phyloP scores from a whole-genome alignment of 306 rosid species.

The Glycine soja region DNA sequence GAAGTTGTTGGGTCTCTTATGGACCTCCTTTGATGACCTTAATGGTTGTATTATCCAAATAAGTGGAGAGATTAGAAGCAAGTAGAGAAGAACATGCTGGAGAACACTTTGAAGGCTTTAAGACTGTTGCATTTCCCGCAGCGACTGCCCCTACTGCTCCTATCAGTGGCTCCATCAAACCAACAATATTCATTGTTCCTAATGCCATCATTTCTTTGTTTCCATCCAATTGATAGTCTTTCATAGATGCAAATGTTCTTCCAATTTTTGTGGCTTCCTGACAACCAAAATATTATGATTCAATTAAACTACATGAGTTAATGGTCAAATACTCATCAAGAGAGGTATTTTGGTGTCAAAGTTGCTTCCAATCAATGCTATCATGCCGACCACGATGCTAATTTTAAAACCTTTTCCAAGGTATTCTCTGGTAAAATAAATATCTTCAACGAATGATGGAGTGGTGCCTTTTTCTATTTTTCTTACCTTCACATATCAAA shows the following conservation, averaged over 20 bases:
- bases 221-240: conserved; percentile 94
- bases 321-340: conserved; percentile 31
- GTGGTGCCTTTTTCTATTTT: conserved; percentile 48
- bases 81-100: conserved; percentile 63
- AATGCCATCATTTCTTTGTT: conserved; percentile 98
- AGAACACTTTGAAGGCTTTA: conserved; percentile 77
- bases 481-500: too few relatives aligned
- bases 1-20: conserved; percentile 51
- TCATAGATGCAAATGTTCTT: conserved; percentile 96
- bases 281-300: background rate
- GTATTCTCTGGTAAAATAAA: conserved; percentile 73
- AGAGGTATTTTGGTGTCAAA: conserved; percentile 40
- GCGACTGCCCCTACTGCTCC: conserved; percentile 65
- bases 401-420: conserved; percentile 79
- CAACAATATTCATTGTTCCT: conserved; percentile 90
- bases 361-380: conserved; percentile 82
- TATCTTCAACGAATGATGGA: conserved; percentile 74
- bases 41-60: conserved; percentile 61
- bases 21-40: conserved; percentile 71
- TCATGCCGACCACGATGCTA: conserved; percentile 85
- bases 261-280: conserved; percentile 42
- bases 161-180: conserved; percentile 76
- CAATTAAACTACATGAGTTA: conserved; percentile 18
- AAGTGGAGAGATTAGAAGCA: conserved; percentile 49
- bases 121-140: conserved; percentile 71